Percentiles rank a stretch among this genome's conserved stretches.
phyloP scores from a whole-genome alignment of 805 yeast species.

The Barnettozyma siamensis region DNA sequence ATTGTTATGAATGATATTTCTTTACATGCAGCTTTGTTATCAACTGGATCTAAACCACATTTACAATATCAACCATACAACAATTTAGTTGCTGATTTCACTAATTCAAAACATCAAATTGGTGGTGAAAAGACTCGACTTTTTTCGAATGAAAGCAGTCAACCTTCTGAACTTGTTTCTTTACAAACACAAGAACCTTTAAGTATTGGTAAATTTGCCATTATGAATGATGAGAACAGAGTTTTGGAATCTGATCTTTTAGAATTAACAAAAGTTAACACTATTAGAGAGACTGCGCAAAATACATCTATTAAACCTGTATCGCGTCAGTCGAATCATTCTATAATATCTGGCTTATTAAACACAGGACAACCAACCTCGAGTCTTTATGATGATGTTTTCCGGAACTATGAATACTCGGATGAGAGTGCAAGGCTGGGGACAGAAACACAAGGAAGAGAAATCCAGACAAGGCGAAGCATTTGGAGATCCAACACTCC shows the following conservation, averaged over 20 bases:
- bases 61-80: conserved; percentile 10
- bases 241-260: conserved; percentile 14
- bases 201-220: conserved; percentile 1
- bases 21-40: conserved; percentile 33
- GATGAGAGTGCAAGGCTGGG: conserved; percentile 11
- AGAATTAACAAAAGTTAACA: conserved; percentile 6
- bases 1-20: conserved; percentile 32
- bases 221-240: conserved; percentile 14
- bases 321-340: conserved; percentile 2
- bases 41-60: conserved; percentile 26
- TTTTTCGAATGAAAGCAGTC: background rate
- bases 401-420: conserved; percentile 18
- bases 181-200: conserved; percentile 1
- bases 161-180: conserved; percentile 5
- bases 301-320: background rate
- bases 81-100: conserved; percentile 22
- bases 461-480: background rate
- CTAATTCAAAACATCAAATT: conserved; percentile 17
- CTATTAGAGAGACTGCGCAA: background rate
- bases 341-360: conserved; percentile 9
- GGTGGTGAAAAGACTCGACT: background rate
- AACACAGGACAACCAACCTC: conserved; percentile 5
- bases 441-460: background rate
- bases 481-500: conserved; percentile 1
- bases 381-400: conserved; percentile 16